Evolutionary conservation across 495 filamentous ascomycete genomes (phyloP), one percentile per base, ranked within the genome.

Genomic region (Aspergillus cavernicola): DNA sequence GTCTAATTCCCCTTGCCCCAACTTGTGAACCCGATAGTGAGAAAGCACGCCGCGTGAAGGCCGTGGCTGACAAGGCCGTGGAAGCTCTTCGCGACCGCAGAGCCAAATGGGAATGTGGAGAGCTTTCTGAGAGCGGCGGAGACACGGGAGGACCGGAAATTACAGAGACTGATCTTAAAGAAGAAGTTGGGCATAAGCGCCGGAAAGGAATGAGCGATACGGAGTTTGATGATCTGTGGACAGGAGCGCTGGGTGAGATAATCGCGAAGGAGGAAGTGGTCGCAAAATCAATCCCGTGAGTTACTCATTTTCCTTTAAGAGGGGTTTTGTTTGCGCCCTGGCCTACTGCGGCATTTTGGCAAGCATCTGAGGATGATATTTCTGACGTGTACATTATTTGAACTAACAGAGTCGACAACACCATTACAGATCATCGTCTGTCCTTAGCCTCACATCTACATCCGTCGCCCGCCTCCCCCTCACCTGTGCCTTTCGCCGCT

Each of bases 11-110:
- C 15, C 72, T 97, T 23, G 82, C 92, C 1, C 92, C 93, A 11
- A 90, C 87, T n/a, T 98, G 93, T 65, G 92, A 96, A 66, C 85
- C 95, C 1, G 95, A 98, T 65, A 88, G 90, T 43, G 89, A 92
- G 65, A 97, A 96, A 63, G 88, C 86, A 16, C 86, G 90, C 41
- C 83, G 85, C 22, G 89, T 97, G 38, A 86, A 90, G 61, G 81
- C 85, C 32, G 90, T 98, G 20, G 90, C 90, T 4, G 86, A 97
- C 68, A 85, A 84, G 61, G 90, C 90, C 3, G 81, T 97, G 10
- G 89, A 95, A 61, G 86, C 93, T 57, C 79, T 98, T 45, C 80
- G 95, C 35, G 85, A 96, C 49, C 83, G 88, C 33, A 80, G 87
- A 52, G 93, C 93, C 49, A 86, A 90, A 63, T 95, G 82, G 57